Evolutionary conservation across 2,329 filamentous ascomycete species (phyloP).

Genomic region (Aspergillus novofumigatus): DNA sequence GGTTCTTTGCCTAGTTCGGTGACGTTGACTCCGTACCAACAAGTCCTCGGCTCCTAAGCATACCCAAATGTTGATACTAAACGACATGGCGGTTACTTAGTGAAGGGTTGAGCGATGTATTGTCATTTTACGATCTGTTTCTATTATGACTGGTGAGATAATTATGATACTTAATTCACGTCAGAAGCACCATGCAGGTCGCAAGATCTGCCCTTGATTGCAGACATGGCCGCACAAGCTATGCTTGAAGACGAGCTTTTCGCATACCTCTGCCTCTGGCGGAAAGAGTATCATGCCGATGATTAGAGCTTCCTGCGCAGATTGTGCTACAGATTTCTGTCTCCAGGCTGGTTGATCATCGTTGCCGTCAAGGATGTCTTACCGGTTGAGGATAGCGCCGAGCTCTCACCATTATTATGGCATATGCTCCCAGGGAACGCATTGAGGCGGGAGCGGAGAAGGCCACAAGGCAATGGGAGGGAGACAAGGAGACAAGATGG

Average conservation of each 20-base stretch:
- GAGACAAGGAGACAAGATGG: neutral
- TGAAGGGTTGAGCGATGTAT: no score
- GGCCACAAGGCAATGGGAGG: neutral
- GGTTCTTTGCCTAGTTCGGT: neutral
- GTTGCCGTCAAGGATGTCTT: slow-evolving; percentile 2
- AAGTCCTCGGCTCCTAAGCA: no score
- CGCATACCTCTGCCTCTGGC: slow-evolving; percentile 7
- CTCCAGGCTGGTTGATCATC: slow-evolving; percentile 8
- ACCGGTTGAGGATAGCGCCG: neutral
- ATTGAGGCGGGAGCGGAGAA: neutral
- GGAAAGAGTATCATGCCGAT: slow-evolving; percentile 6
- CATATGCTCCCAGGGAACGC: slow-evolving; percentile 9
- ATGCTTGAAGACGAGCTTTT: slow-evolving; percentile 14
- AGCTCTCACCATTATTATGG: neutral
- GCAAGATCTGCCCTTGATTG: slow-evolving; percentile 9
- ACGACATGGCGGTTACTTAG: no score
- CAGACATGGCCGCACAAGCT: slow-evolving; percentile 11
- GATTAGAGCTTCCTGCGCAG: slow-evolving; percentile 10
- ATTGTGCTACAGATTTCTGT: slow-evolving; percentile 3
- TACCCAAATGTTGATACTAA: no score
- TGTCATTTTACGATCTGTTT: no score
- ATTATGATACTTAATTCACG: neutral
- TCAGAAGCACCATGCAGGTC: neutral
- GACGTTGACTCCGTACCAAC: no score
- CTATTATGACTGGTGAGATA: no score